A percentile compares a stretch with the other conserved stretches of the same genome.
These are phyloP conservation scores for Coemansia sp. DNA, from an alignment of 192 early-diverging fungal species.

Conservation along the genomic window DNA sequence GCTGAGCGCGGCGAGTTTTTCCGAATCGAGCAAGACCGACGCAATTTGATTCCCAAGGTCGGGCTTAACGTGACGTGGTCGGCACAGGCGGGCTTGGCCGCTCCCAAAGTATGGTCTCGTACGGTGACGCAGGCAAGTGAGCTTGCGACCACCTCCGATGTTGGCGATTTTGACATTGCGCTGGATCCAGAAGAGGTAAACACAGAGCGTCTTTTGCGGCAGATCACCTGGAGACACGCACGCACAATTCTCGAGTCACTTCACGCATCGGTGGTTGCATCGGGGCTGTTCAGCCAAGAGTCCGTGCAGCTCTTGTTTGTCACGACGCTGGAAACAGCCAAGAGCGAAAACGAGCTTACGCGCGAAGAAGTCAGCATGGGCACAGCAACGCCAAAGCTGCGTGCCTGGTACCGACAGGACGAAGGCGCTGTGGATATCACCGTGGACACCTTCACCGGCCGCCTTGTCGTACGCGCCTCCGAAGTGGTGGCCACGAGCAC, in stretches of 20 bases:
- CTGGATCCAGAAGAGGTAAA: conserved; percentile 31
- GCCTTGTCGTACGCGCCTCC: conserved; percentile 40
- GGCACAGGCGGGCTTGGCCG: conserved; percentile 28
- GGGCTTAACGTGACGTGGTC: conserved; percentile 39
- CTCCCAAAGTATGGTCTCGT: conserved; percentile 31
- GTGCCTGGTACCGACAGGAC: conserved; percentile 46
- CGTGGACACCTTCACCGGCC: conserved; percentile 39
- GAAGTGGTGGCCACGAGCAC: conserved; percentile 27
- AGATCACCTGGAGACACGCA: conserved; percentile 46
- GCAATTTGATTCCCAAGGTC: conserved; percentile 42
- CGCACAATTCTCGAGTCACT: conserved; percentile 31
- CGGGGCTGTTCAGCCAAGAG: conserved; percentile 24
- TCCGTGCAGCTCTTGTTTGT: conserved; percentile 40
- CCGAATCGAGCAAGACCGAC: conserved; percentile 42
- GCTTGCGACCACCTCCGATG: background rate
- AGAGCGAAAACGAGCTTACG: conserved; percentile 14
- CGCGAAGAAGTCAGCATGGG: conserved; percentile 9
- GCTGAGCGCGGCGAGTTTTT: conserved; percentile 18
- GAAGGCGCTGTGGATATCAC: conserved; percentile 51
- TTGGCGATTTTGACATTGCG: conserved; percentile 11
- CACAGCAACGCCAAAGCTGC: conserved; percentile 29
- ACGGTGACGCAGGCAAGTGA: conserved; percentile 30
- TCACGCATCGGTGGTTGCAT: conserved; percentile 16
- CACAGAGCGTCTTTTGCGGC: conserved; percentile 33
- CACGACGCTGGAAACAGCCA: conserved; percentile 18